phyloP scores from a whole-genome alignment of 164 flowering plant genomes.

The Buxus sempervirens region DNA sequence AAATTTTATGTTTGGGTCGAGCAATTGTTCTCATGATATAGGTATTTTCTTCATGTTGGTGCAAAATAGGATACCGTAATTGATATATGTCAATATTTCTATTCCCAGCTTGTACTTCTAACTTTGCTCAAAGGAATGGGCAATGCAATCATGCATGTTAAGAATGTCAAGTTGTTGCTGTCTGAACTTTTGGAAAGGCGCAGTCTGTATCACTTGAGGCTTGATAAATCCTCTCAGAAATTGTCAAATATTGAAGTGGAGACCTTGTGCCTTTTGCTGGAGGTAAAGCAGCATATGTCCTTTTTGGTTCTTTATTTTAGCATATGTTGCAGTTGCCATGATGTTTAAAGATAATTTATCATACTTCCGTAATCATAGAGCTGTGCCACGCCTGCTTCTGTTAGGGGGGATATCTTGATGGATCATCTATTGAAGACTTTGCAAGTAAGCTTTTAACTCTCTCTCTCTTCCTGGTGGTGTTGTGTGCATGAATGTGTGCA shows the following conservation, averaged over 20 bases:
- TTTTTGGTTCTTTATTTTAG: no score
- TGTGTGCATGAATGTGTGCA: no score
- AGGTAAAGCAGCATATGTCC: slow-evolving; percentile 32
- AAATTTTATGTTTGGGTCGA: not conserved
- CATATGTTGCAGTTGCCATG: no score
- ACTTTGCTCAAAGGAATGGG: slow-evolving; percentile 68
- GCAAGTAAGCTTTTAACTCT: slow-evolving; percentile 35
- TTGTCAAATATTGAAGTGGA: slow-evolving; percentile 56
- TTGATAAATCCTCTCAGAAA: slow-evolving; percentile 27
- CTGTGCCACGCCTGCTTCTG: slow-evolving; percentile 32
- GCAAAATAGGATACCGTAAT: no score
- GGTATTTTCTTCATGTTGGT: not conserved
- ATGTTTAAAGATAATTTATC: no score
- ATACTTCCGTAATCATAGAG: slow-evolving; percentile 26
- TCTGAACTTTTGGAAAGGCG: slow-evolving; percentile 60
- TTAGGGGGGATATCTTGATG: slow-evolving; percentile 17
- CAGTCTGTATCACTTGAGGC: slow-evolving; percentile 22
- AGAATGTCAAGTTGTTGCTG: slow-evolving; percentile 45
- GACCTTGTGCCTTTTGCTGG: slow-evolving; percentile 63
- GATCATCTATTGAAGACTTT: slow-evolving; percentile 51
- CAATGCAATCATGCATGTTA: slow-evolving; percentile 33
- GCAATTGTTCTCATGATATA: not conserved
- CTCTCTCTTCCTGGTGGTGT: no score
- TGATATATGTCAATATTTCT: not conserved
- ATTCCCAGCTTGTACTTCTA: slow-evolving; percentile 64